A percentile compares a stretch with the other conserved stretches of the same genome.
Evolutionary conservation across 169 alveolate genomes (phyloP).

Genomic region (Theileria orientalis): DNA sequence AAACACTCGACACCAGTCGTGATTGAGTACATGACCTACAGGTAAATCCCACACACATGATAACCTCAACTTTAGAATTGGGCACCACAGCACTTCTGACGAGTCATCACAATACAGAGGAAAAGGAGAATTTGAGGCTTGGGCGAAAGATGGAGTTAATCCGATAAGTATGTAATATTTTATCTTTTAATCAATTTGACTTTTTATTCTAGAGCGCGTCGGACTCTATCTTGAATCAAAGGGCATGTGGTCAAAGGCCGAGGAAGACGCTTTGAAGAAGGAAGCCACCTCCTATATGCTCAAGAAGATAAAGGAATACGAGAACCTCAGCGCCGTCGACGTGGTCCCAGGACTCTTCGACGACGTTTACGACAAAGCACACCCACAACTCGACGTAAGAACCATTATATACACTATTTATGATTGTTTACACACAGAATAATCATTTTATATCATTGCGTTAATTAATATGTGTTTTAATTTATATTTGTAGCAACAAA

Average conservation of each 20-base stretch:
- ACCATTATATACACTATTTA: neutral
- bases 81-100: constrained; percentile 95
- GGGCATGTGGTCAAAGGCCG: constrained; percentile 68
- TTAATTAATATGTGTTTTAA: neutral
- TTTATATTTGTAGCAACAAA: constrained; percentile 64
- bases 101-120: constrained; percentile 88
- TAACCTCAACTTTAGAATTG: constrained; percentile 68
- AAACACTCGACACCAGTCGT: constrained; percentile 82
- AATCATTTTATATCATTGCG: neutral
- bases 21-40: constrained; percentile 92
- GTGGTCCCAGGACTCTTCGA: constrained; percentile 79
- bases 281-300: constrained; percentile 74
- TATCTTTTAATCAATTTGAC: neutral
- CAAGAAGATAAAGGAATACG: constrained; percentile 71
- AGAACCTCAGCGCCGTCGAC: constrained; percentile 65
- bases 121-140: constrained; percentile 83
- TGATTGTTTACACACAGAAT: too few relatives aligned
- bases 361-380: constrained; percentile 86
- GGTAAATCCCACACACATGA: neutral
- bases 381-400: constrained; percentile 69
- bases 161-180: constrained; percentile 70
- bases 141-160: constrained; percentile 80
- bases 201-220: constrained; percentile 22
- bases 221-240: constrained; percentile 64
- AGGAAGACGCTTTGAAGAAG: constrained; percentile 68